Evolutionary conservation across 495 filamentous ascomycete species (phyloP).

Genomic region (Penicillium argentinense): DNA sequence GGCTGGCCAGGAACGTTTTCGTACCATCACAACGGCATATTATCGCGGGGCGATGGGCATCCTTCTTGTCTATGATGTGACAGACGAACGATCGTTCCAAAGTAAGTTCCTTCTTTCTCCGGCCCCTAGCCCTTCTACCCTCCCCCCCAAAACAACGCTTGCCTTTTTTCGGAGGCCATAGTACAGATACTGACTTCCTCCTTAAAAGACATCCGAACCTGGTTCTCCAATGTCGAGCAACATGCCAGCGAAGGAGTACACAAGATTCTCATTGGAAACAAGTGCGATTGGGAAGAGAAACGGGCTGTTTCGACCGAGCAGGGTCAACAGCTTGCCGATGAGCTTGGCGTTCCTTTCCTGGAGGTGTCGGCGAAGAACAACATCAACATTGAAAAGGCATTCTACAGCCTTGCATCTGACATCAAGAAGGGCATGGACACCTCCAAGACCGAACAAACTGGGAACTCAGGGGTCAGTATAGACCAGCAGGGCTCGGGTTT

Average conservation of each 20-base stretch:
- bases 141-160: neutral
- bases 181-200: constrained; percentile 6
- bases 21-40: constrained; percentile 98
- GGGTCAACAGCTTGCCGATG: constrained; percentile 89
- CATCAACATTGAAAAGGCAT: constrained; percentile 99
- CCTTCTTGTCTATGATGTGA: constrained; percentile 96
- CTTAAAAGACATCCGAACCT: constrained; percentile 86
- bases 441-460: constrained; percentile 71
- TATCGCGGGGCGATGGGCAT: constrained; percentile 99
- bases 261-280: constrained; percentile 99
- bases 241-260: constrained; percentile 99
- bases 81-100: constrained; percentile 94
- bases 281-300: constrained; percentile 99
- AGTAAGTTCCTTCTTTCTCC: constrained; percentile 59
- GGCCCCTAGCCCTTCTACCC: neutral
- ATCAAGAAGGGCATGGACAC: constrained; percentile 89
- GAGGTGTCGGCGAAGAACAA: constrained; percentile 98
- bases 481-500: constrained; percentile 60
- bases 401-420: constrained; percentile 90
- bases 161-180: neutral
- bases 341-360: constrained; percentile 97
- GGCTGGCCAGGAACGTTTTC: constrained; percentile 94
- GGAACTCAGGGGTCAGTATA: constrained; percentile 67
- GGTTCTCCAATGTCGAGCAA: constrained; percentile 99
- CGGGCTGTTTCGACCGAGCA: constrained; percentile 88